Conservation (phyloP, 352 stramenopile genomes). For the Aphanomyces cochlioides region DNA sequence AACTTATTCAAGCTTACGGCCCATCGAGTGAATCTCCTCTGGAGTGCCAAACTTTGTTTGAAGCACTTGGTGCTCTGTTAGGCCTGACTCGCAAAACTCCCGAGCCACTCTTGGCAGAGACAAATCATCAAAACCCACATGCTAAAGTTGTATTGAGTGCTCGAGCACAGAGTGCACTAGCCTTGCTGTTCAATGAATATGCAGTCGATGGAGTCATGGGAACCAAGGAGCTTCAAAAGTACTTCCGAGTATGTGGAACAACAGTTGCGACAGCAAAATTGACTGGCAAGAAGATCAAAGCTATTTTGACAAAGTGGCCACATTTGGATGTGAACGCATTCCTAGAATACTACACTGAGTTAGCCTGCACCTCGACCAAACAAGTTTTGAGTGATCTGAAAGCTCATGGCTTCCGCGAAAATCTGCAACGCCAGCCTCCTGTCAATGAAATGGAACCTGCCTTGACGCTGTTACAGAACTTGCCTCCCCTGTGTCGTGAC, state of each 20-base stretch:
- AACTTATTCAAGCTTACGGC: slow-evolving; percentile 68
- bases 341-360: slow-evolving; percentile 78
- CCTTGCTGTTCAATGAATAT: slow-evolving; percentile 73
- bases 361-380: slow-evolving; percentile 65
- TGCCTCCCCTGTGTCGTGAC: slow-evolving; percentile 57
- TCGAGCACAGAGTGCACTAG: slow-evolving; percentile 55
- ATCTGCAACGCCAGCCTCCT: slow-evolving; percentile 54
- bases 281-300: slow-evolving; percentile 61
- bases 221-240: slow-evolving; percentile 57
- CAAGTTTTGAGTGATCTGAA: slow-evolving; percentile 77
- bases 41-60: slow-evolving; percentile 86
- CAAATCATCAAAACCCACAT: slow-evolving; percentile 7
- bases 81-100: slow-evolving; percentile 43
- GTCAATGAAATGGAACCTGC: slow-evolving; percentile 35
- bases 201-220: slow-evolving; percentile 45
- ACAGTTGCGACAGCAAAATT: slow-evolving; percentile 44
- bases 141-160: neutral
- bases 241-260: slow-evolving; percentile 67
- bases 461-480: slow-evolving; percentile 41
- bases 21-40: slow-evolving; percentile 59
- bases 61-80: slow-evolving; percentile 82
- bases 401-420: slow-evolving; percentile 75
- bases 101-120: slow-evolving; percentile 34
- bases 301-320: slow-evolving; percentile 56
- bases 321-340: slow-evolving; percentile 71